Evolutionary conservation across 495 filamentous ascomycete species (phyloP), one percentile per base, ranked within the genome.

Genomic region (Parathielavia hyrcaniae): DNA sequence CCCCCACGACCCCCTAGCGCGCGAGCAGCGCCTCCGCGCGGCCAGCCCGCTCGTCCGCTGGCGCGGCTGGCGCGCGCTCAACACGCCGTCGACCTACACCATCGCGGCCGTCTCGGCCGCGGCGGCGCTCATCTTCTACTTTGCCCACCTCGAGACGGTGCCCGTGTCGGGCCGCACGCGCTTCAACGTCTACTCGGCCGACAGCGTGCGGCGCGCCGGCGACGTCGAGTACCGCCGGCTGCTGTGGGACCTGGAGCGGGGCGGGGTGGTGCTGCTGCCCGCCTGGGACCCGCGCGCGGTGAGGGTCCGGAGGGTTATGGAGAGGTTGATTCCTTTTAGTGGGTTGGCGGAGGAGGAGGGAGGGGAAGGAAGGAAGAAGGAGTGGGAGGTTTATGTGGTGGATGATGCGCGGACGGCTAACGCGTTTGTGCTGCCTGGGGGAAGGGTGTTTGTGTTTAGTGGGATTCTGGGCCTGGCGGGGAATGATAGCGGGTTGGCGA

Each of bases 401-500:
- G 76, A 90, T 13, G 86, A 86, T 52, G 72, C 78, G 23, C 62
- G 76, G 39, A 44, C 64, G 5, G 73, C 69, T 6, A 97, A 97
- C 67, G 92, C 92, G 0, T 95, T 96, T 70, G 92, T 97, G 0
- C 76, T 96, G 40, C 92, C 92, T 4, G 90, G 89, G 67, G 91
- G 91, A 2, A 95, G 95, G 64, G 91, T 97, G 17, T 96, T 97
- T 64, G 91, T 97, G 6, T 95, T 87, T 61, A 88, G 82, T 38
- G 87, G 92, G 19, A 87, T 97, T 19, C 65, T 97, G 45, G 82
- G 82, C 2, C 75, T 96, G 16, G 88, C 87, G 47, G 54, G 74
- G 43, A 81, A 78, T 51, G 88, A 95, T 36, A 81, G 88, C 62
- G 88, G 86, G 0, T 72, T 97, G 17, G 92, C 92, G 14, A 82